Conservation (phyloP, 371 early-diverging fungal species). For the Actinomucor elegans region DNA sequence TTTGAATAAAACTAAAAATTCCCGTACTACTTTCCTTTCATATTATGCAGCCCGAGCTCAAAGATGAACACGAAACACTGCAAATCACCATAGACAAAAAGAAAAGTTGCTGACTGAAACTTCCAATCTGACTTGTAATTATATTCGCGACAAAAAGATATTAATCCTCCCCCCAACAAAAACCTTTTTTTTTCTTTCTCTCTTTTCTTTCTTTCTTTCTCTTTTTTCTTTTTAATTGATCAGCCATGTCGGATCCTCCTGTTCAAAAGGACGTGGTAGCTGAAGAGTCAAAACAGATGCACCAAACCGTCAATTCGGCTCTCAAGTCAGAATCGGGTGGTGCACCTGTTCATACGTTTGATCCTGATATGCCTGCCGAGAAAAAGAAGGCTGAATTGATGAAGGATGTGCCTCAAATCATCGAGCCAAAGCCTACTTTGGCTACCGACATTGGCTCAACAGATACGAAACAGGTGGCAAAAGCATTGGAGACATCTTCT, state of each 20-base stretch:
- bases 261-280: neutral
- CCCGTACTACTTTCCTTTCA: too few relatives aligned
- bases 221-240: neutral
- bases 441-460: constrained; percentile 1
- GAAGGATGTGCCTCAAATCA: neutral
- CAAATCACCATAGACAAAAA: too few relatives aligned
- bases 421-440: neutral
- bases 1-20: constrained; percentile 10
- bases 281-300: constrained; percentile 18
- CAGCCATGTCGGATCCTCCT: constrained; percentile 6
- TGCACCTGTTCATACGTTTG: constrained; percentile 20
- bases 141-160: too few relatives aligned
- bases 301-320: constrained; percentile 11
- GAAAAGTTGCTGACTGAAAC: too few relatives aligned
- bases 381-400: constrained; percentile 20
- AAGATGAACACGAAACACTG: too few relatives aligned
- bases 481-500: neutral
- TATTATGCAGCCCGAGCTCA: too few relatives aligned
- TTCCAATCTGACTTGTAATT: too few relatives aligned
- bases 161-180: too few relatives aligned
- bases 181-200: neutral
- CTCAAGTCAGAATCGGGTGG: constrained; percentile 9
- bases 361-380: constrained; percentile 27
- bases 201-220: neutral
- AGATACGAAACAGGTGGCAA: constrained; percentile 1